These are phyloP conservation scores for Sclerotinia trifoliorum DNA, from an alignment of 2,329 filamentous ascomycete genomes.

Conservation along the genomic window DNA sequence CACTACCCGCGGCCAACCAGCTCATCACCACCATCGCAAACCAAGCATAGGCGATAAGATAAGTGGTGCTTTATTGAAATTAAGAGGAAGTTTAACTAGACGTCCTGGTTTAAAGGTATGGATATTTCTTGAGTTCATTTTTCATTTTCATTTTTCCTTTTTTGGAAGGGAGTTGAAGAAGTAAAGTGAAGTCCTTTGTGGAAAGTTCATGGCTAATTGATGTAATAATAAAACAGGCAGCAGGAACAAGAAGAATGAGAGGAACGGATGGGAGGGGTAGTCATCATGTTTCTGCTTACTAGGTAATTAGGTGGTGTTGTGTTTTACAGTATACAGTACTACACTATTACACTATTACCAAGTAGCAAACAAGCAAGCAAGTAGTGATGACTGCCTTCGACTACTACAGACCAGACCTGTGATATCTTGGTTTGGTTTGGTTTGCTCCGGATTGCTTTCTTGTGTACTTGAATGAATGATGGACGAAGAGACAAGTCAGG, in stretches of 20 bases:
- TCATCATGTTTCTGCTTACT: slow-evolving; percentile 34
- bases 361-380: too few species aligned
- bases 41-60: slow-evolving; percentile 68
- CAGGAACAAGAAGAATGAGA: slow-evolving; percentile 70
- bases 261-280: slow-evolving; percentile 69
- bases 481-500: not conserved
- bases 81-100: slow-evolving; percentile 67
- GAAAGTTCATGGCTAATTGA: too few species aligned
- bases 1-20: not conserved
- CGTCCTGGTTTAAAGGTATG: slow-evolving; percentile 68
- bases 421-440: too few species aligned
- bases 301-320: too few species aligned
- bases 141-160: not conserved
- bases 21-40: slow-evolving; percentile 7
- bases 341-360: too few species aligned
- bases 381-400: too few species aligned
- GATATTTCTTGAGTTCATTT: not conserved
- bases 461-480: not conserved
- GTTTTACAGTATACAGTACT: too few species aligned
- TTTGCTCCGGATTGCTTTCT: not conserved
- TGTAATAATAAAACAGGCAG: slow-evolving; percentile 50
- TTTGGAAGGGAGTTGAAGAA: too few species aligned
- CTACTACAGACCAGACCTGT: too few species aligned
- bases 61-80: slow-evolving; percentile 69
- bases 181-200: too few species aligned